Conservation (phyloP, 2,329 filamentous ascomycete genomes). For the Emmonsiellopsis sp. region DNA sequence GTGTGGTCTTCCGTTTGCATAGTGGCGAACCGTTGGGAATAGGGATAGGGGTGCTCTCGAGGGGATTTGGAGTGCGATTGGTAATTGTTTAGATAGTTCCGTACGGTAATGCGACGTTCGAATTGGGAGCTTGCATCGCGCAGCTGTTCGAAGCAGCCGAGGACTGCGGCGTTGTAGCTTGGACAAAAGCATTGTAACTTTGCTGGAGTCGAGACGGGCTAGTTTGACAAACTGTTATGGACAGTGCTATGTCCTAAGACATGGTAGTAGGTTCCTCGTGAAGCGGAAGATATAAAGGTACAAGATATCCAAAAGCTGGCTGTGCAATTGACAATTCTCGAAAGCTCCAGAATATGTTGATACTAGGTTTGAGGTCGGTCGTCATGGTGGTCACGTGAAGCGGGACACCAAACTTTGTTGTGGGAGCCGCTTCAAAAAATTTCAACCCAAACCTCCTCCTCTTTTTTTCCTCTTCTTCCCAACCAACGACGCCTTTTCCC, state of each 20-base stretch:
- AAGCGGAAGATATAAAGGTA: background rate
- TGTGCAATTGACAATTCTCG: background rate
- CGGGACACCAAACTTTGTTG: background rate
- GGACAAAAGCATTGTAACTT: background rate
- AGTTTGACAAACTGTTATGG: too few species aligned
- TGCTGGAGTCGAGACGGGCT: too few species aligned
- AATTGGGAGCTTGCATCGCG: background rate
- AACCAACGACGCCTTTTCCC: conserved; percentile 19
- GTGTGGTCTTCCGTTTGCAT: conserved; percentile 61
- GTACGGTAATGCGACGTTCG: background rate
- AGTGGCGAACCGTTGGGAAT: conserved; percentile 22
- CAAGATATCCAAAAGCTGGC: background rate
- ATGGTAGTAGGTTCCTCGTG: background rate
- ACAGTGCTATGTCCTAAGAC: too few species aligned
- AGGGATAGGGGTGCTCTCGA: conserved; percentile 4
- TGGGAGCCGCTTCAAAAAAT: background rate
- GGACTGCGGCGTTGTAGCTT: background rate
- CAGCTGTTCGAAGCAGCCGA: conserved; percentile 2
- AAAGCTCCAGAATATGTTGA: background rate
- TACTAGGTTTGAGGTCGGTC: background rate
- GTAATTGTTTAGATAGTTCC: background rate
- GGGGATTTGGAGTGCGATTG: background rate
- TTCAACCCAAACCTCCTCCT: background rate
- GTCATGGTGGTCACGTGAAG: background rate
- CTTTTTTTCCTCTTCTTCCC: background rate